Evolutionary conservation across 495 filamentous ascomycete genomes (phyloP).

Genomic region (Annulohypoxylon stygium): DNA sequence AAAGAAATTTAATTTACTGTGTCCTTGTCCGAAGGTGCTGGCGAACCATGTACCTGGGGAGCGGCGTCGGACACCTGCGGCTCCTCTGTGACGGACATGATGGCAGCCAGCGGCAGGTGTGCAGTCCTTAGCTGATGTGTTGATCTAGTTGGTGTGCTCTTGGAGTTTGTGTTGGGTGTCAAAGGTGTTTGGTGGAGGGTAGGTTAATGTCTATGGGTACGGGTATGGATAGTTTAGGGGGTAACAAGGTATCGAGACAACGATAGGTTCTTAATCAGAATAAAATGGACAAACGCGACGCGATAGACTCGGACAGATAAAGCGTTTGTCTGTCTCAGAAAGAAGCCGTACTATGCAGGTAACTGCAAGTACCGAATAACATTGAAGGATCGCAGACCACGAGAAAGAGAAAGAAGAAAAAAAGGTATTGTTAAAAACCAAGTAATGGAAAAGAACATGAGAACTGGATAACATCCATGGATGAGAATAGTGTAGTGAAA

Average conservation of each 20-base stretch:
- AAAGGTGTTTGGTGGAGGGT: constrained; percentile 20
- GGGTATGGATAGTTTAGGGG: constrained; percentile 25
- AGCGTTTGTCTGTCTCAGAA: constrained; percentile 12
- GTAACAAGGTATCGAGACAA: not conserved
- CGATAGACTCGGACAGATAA: constrained; percentile 16
- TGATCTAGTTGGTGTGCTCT: constrained; percentile 3
- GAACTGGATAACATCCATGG: no score
- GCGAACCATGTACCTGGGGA: constrained; percentile 46
- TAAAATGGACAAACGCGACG: constrained; percentile 36
- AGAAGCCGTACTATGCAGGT: constrained; percentile 10
- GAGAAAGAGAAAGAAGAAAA: constrained; percentile 25
- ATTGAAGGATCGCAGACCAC: constrained; percentile 37
- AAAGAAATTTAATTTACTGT: constrained; percentile 50
- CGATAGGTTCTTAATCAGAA: constrained; percentile 3
- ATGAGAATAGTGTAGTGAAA: constrained; percentile 20
- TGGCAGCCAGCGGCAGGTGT: constrained; percentile 27
- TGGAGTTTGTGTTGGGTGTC: constrained; percentile 13
- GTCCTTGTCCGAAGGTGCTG: constrained; percentile 55
- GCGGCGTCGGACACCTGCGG: constrained; percentile 40
- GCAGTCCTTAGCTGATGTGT: not conserved
- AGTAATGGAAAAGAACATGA: constrained; percentile 25
- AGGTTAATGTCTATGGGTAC: constrained; percentile 32
- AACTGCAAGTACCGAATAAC: constrained; percentile 27
- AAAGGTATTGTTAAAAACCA: constrained; percentile 31
- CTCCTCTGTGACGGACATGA: constrained; percentile 49